These are phyloP conservation scores for Penicillium herquei DNA, from an alignment of 495 filamentous ascomycete genomes.

Conservation along the genomic window DNA sequence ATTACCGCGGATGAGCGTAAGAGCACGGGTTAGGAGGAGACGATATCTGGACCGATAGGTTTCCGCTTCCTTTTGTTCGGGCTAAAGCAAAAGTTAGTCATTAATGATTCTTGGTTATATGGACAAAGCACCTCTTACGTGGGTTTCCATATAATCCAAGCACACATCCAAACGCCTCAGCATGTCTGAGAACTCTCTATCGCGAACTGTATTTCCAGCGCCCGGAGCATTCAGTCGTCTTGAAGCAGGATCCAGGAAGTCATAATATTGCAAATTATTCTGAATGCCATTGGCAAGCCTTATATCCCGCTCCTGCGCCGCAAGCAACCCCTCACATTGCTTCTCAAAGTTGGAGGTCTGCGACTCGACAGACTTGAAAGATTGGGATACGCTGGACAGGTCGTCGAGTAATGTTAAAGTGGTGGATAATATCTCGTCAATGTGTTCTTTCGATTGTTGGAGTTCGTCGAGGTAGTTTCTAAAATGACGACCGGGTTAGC, in stretches of 20 bases:
- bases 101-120: not conserved
- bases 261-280: conserved; percentile 85
- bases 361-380: conserved; percentile 80
- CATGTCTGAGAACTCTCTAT: conserved; percentile 81
- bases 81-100: conserved; percentile 43
- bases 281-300: conserved; percentile 77
- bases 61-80: conserved; percentile 79
- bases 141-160: conserved; percentile 81
- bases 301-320: conserved; percentile 73
- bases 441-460: conserved; percentile 70
- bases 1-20: conserved; percentile 82
- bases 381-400: conserved; percentile 71
- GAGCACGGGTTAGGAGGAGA: conserved; percentile 65
- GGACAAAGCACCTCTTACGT: conserved; percentile 53
- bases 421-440: conserved; percentile 74
- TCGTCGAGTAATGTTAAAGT: conserved; percentile 70
- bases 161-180: conserved; percentile 81
- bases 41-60: conserved; percentile 74
- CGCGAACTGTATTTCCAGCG: conserved; percentile 76
- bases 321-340: conserved; percentile 81
- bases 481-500: conserved; percentile 13
- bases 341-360: conserved; percentile 90
- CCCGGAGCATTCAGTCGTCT: conserved; percentile 88
- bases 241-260: conserved; percentile 86
- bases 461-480: conserved; percentile 80